These are phyloP conservation scores for Filosporella fistucella DNA, from an alignment of 495 filamentous ascomycete genomes.

Conservation along the genomic window DNA sequence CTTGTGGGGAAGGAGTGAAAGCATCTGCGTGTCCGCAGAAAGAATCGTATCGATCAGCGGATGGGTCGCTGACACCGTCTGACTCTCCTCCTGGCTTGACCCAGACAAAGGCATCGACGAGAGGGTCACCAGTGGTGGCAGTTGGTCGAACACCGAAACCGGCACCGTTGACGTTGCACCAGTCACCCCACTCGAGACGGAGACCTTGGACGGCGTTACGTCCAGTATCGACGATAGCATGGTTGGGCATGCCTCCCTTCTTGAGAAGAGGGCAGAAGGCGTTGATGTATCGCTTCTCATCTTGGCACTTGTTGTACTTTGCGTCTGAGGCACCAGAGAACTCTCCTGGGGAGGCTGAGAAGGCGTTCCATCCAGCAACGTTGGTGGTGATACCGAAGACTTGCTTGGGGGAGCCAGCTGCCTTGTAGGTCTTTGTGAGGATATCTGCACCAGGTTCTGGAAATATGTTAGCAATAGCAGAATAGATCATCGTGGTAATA, in stretches of 20 bases:
- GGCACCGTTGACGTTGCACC: slow-evolving; percentile 75
- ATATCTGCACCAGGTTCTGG: slow-evolving; percentile 64
- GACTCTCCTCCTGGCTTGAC: slow-evolving; percentile 79
- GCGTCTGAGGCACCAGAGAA: slow-evolving; percentile 53
- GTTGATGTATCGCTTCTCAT: slow-evolving; percentile 71
- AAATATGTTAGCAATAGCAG: too few relatives aligned
- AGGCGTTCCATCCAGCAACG: slow-evolving; percentile 71
- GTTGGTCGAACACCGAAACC: slow-evolving; percentile 71
- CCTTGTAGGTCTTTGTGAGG: slow-evolving; percentile 61
- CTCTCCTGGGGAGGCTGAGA: slow-evolving; percentile 33
- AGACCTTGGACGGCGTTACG: slow-evolving; percentile 65
- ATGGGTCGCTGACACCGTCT: slow-evolving; percentile 62
- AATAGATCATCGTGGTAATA: too few relatives aligned
- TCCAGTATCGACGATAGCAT: slow-evolving; percentile 62
- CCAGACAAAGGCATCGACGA: slow-evolving; percentile 76
- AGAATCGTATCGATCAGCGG: slow-evolving; percentile 62
- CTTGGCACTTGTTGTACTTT: slow-evolving; percentile 52
- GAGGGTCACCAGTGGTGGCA: slow-evolving; percentile 50
- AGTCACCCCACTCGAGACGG: slow-evolving; percentile 68
- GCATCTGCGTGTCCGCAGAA: slow-evolving; percentile 57
- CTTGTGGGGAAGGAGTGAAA: slow-evolving; percentile 65
- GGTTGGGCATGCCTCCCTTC: slow-evolving; percentile 58
- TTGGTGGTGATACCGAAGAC: slow-evolving; percentile 73
- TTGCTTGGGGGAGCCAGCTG: slow-evolving; percentile 56
- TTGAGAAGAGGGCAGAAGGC: slow-evolving; percentile 57